Evolutionary conservation across 257 asterid species (phyloP).

Genomic region (Ophiorrhiza pumila): DNA sequence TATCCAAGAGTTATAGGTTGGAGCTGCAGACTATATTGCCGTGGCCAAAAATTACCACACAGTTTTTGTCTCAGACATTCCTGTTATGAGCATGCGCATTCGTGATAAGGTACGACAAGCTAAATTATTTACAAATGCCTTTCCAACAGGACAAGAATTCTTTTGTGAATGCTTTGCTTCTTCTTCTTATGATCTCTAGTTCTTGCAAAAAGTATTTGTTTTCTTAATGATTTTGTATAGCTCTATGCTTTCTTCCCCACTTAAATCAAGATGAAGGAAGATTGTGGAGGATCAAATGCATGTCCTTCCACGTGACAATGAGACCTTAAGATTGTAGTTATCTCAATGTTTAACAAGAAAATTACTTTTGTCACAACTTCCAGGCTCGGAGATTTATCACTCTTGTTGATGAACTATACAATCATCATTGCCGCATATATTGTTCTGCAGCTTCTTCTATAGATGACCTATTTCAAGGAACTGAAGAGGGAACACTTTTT

Average conservation of each 20-base stretch:
- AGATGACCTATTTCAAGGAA: constrained; percentile 93
- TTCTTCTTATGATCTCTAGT: neutral
- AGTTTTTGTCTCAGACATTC: constrained; percentile 80
- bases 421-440: constrained; percentile 82
- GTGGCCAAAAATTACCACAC: constrained; percentile 81
- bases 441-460: constrained; percentile 74
- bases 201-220: neutral
- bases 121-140: neutral
- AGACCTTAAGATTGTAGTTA: neutral
- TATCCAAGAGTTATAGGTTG: constrained; percentile 52
- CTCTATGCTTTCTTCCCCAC: neutral
- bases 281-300: neutral
- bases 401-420: constrained; percentile 91
- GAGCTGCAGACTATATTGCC: constrained; percentile 97
- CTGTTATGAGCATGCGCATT: constrained; percentile 93
- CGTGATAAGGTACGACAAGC: constrained; percentile 73
- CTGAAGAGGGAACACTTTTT: constrained; percentile 85
- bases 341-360: neutral
- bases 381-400: constrained; percentile 98
- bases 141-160: neutral
- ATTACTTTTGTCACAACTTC: constrained; percentile 8
- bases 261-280: neutral
- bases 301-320: neutral
- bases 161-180: neutral
- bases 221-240: neutral